phyloP scores from a whole-genome alignment of 2,329 filamentous ascomycete species.

The Nothomitra cinnamomea region DNA sequence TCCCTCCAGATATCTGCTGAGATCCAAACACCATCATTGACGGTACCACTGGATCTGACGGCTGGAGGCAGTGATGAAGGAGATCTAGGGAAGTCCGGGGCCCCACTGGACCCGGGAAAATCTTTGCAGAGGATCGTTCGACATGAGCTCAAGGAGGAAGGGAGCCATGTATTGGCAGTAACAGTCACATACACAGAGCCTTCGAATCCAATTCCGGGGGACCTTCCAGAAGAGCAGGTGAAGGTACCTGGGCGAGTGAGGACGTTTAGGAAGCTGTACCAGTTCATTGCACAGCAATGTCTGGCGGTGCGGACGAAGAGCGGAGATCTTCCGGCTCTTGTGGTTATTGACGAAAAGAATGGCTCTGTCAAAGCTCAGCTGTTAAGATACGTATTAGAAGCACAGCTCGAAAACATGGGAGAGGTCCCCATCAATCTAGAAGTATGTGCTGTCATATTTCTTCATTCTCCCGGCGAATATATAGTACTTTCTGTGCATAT shows the following conservation, averaged over 20 bases:
- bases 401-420: slow-evolving; percentile 87
- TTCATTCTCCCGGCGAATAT: neutral
- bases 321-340: slow-evolving; percentile 36
- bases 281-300: slow-evolving; percentile 84
- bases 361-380: slow-evolving; percentile 13
- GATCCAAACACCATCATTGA: slow-evolving; percentile 80
- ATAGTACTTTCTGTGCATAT: neutral
- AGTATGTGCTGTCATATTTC: slow-evolving; percentile 21
- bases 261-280: slow-evolving; percentile 89
- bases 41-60: slow-evolving; percentile 42
- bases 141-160: slow-evolving; percentile 86
- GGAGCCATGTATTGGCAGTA: slow-evolving; percentile 81
- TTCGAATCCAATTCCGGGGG: slow-evolving; percentile 26
- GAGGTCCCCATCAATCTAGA: slow-evolving; percentile 71
- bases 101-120: slow-evolving; percentile 36
- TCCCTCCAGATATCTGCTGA: slow-evolving; percentile 75
- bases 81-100: slow-evolving; percentile 11
- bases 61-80: slow-evolving; percentile 12
- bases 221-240: slow-evolving; percentile 23
- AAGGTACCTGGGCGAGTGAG: slow-evolving; percentile 46
- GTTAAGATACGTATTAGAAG: slow-evolving; percentile 61
- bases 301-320: slow-evolving; percentile 85
- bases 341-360: slow-evolving; percentile 28
- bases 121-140: slow-evolving; percentile 68
- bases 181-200: slow-evolving; percentile 91